Evolutionary conservation across 1,139 yeast genomes (phyloP).

Genomic region (Saccharomyces hybrid): DNA sequence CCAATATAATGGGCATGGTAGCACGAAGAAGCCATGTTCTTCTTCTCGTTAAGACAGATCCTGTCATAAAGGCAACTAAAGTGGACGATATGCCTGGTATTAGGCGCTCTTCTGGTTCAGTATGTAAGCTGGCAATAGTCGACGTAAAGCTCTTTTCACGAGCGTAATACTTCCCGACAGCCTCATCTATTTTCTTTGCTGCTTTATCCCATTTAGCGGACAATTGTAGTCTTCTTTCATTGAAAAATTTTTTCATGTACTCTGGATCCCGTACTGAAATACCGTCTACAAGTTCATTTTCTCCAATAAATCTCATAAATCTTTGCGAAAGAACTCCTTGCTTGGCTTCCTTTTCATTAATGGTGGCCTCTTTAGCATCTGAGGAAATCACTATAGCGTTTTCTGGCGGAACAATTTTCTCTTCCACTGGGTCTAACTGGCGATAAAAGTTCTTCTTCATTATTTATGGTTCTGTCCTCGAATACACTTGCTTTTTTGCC

Average conservation of each 20-base stretch:
- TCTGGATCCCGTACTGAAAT: slow-evolving; percentile 25
- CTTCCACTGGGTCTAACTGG: slow-evolving; percentile 22
- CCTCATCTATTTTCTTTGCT: slow-evolving; percentile 34
- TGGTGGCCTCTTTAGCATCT: slow-evolving; percentile 17
- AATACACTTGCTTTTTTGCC: background rate
- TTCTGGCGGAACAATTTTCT: slow-evolving; percentile 20
- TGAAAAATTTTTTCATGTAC: slow-evolving; percentile 18
- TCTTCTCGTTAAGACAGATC: slow-evolving; percentile 65
- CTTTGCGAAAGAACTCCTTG: slow-evolving; percentile 6
- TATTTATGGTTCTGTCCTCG: background rate
- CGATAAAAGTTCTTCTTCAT: slow-evolving; percentile 23
- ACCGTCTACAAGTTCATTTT: slow-evolving; percentile 22
- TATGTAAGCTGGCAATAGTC: slow-evolving; percentile 61
- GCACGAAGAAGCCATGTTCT: slow-evolving; percentile 56
- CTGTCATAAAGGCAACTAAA: slow-evolving; percentile 65
- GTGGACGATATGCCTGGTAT: slow-evolving; percentile 71
- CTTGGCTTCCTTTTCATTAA: slow-evolving; percentile 9
- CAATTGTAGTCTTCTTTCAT: slow-evolving; percentile 29
- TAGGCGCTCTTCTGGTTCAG: slow-evolving; percentile 59
- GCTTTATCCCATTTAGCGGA: slow-evolving; percentile 32
- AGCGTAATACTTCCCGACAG: slow-evolving; percentile 45
- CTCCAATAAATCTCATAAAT: slow-evolving; percentile 15
- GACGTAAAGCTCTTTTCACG: slow-evolving; percentile 61
- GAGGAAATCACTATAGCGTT: slow-evolving; percentile 17
- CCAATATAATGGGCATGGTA: slow-evolving; percentile 57